Conservation (phyloP, 371 early-diverging fungal species). For the Parasitella parasitica region DNA sequence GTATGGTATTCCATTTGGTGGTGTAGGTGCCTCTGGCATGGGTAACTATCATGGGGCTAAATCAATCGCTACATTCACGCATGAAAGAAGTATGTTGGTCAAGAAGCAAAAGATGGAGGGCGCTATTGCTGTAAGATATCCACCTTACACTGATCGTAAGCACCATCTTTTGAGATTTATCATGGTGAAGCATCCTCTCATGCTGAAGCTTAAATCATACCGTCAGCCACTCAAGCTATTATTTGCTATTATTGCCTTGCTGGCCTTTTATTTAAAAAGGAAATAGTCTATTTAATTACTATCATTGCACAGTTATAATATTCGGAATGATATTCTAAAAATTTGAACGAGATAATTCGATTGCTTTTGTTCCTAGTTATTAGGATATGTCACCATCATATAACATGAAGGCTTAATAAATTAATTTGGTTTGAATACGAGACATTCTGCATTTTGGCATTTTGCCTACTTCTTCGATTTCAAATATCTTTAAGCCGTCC, state of each 20-base stretch:
- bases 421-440: too few relatives aligned
- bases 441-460: too few relatives aligned
- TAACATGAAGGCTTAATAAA: too few relatives aligned
- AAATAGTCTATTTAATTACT: not conserved
- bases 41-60: constrained; percentile 84
- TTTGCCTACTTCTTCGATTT: too few relatives aligned
- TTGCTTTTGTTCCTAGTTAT: too few relatives aligned
- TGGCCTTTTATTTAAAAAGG: constrained; percentile 3
- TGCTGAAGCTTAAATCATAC: constrained; percentile 28
- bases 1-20: constrained; percentile 86
- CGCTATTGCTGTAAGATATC: constrained; percentile 51
- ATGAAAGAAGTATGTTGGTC: constrained; percentile 59
- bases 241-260: constrained; percentile 4
- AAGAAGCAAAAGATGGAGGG: constrained; percentile 46
- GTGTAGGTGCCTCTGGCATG: constrained; percentile 87
- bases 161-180: constrained; percentile 33
- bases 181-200: constrained; percentile 33
- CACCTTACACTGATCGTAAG: constrained; percentile 57
- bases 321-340: too few relatives aligned
- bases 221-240: constrained; percentile 12
- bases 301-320: not conserved
- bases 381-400: too few relatives aligned
- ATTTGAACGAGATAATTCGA: too few relatives aligned
- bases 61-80: constrained; percentile 78
- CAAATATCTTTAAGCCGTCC: too few relatives aligned